Evolutionary conservation across 2,329 filamentous ascomycete species (phyloP).

Genomic region (Thielaviopsis punctulata): DNA sequence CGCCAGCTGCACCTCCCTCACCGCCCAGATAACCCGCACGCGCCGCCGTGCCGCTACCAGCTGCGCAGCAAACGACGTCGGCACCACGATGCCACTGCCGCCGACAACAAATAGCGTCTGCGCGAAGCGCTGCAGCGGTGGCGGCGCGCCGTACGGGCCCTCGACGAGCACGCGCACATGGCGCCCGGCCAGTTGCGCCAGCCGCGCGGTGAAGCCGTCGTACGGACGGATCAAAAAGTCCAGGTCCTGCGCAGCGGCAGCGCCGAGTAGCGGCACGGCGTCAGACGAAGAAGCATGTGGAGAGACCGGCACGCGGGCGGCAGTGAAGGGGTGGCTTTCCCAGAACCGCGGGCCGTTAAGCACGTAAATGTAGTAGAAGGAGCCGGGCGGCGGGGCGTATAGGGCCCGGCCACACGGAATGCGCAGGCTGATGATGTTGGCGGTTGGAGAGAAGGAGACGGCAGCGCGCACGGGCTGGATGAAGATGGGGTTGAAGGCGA

Average conservation of each 20-base stretch:
- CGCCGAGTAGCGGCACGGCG: constrained; percentile 19
- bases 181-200: constrained; percentile 18
- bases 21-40: constrained; percentile 26
- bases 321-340: constrained; percentile 35
- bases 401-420: constrained; percentile 20
- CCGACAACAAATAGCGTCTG: constrained; percentile 27
- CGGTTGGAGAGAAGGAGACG: constrained; percentile 20
- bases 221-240: constrained; percentile 29
- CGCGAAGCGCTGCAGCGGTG: constrained; percentile 22
- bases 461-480: constrained; percentile 22
- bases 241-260: not conserved
- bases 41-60: constrained; percentile 16
- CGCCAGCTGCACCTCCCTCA: constrained; percentile 24
- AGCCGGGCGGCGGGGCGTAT: constrained; percentile 23
- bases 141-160: constrained; percentile 27
- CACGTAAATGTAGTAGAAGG: constrained; percentile 29
- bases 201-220: constrained; percentile 25
- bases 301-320: constrained; percentile 19
- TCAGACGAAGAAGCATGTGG: constrained; percentile 15
- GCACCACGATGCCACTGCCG: constrained; percentile 27
- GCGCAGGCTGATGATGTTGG: constrained; percentile 26
- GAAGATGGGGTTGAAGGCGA: constrained; percentile 22
- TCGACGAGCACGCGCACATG: constrained; percentile 24
- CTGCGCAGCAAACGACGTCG: constrained; percentile 22
- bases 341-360: constrained; percentile 24